Evolutionary conservation across 495 filamentous ascomycete genomes (phyloP).

Genomic region (Penicillium taxi): DNA sequence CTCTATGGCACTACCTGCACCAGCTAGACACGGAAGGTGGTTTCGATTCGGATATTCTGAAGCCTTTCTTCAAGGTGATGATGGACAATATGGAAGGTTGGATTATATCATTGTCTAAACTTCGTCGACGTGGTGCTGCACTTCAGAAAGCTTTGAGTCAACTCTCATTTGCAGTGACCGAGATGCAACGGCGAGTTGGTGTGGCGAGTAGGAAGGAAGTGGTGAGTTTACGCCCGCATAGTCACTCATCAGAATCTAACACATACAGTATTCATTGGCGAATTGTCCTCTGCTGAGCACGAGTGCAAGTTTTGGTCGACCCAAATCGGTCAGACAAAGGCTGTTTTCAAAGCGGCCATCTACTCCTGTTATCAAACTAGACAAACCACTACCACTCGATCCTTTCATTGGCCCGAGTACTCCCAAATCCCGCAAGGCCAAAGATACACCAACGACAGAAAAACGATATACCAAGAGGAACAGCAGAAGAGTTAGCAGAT

Average conservation of each 20-base stretch:
- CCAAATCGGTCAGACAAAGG: slow-evolving; percentile 16
- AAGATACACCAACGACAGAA: slow-evolving; percentile 7
- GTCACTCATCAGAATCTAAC: too few species aligned
- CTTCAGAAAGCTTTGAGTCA: slow-evolving; percentile 55
- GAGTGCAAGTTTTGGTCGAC: too few species aligned
- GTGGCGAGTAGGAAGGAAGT: slow-evolving; percentile 59
- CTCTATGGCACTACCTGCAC: slow-evolving; percentile 67
- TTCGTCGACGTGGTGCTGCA: slow-evolving; percentile 55
- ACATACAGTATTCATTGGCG: too few species aligned
- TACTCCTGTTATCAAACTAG: slow-evolving; percentile 5
- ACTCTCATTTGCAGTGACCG: slow-evolving; percentile 58
- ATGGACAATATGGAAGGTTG: slow-evolving; percentile 81
- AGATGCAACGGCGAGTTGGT: slow-evolving; percentile 70
- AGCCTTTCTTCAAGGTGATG: slow-evolving; percentile 69
- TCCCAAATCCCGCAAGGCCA: slow-evolving; percentile 3
- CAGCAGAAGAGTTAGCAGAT: slow-evolving; percentile 4
- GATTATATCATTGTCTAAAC: slow-evolving; percentile 59
- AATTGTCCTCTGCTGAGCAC: too few species aligned
- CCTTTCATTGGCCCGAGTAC: slow-evolving; percentile 14
- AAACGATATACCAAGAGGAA: slow-evolving; percentile 13
- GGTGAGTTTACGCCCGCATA: slow-evolving; percentile 27
- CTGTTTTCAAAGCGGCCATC: slow-evolving; percentile 17
- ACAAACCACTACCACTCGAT: slow-evolving; percentile 33
- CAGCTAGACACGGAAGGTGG: slow-evolving; percentile 50
- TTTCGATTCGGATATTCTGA: slow-evolving; percentile 36